Percentiles rank a stretch among this genome's conserved stretches.
phyloP scores from a whole-genome alignment of 306 rosid genomes.

The Cyclanthera cordifolia region DNA sequence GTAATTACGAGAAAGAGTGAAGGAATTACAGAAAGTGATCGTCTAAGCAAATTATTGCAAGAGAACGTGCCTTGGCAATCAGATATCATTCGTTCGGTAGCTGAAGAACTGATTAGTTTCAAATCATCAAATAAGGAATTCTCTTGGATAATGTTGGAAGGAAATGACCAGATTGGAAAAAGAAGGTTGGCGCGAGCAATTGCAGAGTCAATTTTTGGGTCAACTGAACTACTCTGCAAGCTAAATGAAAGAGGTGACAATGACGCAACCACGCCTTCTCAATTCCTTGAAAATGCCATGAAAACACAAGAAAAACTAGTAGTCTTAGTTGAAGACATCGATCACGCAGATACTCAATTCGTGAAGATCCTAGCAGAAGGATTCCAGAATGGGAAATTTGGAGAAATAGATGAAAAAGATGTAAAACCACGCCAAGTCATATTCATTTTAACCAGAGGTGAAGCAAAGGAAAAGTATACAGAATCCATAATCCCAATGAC shows the following conservation, averaged over 20 bases:
- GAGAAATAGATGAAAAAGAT: constrained; percentile 23
- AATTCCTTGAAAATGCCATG: constrained; percentile 35
- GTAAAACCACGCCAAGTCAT: constrained; percentile 29
- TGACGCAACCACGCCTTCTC: constrained; percentile 20
- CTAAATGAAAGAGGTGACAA: constrained; percentile 35
- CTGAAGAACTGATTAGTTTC: constrained; percentile 47
- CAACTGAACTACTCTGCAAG: constrained; percentile 38
- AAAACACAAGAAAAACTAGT: constrained; percentile 47
- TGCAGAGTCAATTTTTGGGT: constrained; percentile 65
- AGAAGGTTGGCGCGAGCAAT: constrained; percentile 56
- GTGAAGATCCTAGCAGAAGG: constrained; percentile 46
- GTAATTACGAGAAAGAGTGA: constrained; percentile 31
- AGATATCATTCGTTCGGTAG: constrained; percentile 56
- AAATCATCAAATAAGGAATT: constrained; percentile 31
- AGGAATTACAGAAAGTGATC: constrained; percentile 35
- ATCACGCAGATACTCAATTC: constrained; percentile 55
- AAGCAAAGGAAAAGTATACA: constrained; percentile 15
- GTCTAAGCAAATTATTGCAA: constrained; percentile 49
- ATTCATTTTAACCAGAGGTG: constrained; percentile 45
- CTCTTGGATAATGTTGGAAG: constrained; percentile 62
- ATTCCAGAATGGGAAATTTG: constrained; percentile 43
- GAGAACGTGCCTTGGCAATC: constrained; percentile 96
- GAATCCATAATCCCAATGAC: constrained; percentile 44
- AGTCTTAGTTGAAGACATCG: constrained; percentile 50
- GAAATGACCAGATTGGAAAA: constrained; percentile 62